Evolutionary conservation across 2,329 filamentous ascomycete genomes (phyloP).

Genomic region (Clonostachys byssicola): DNA sequence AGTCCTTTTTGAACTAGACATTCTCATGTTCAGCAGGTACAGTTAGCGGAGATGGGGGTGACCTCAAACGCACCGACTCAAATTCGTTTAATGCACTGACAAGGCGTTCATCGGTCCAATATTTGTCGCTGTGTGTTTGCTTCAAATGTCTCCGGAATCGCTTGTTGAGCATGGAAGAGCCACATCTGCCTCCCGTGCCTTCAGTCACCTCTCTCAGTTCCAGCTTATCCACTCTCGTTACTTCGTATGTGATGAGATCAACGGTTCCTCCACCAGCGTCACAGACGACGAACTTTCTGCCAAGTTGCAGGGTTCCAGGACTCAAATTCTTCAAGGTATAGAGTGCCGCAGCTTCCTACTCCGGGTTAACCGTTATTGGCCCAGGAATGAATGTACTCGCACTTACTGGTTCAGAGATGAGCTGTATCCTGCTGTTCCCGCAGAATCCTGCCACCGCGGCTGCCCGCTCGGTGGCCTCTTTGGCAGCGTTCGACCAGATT

Average conservation of each 20-base stretch:
- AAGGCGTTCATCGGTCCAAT: constrained; percentile 35
- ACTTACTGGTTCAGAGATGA: constrained; percentile 43
- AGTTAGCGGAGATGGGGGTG: neutral
- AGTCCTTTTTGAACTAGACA: constrained; percentile 31
- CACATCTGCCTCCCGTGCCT: constrained; percentile 44
- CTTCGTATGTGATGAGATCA: constrained; percentile 48
- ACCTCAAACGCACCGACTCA: constrained; percentile 25
- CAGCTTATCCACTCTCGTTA: constrained; percentile 33
- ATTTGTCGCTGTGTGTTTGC: constrained; percentile 33
- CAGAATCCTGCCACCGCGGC: constrained; percentile 31
- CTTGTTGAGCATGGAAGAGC: constrained; percentile 43
- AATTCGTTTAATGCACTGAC: constrained; percentile 35
- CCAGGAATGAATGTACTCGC: neutral
- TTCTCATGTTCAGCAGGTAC: constrained; percentile 29
- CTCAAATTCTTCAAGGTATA: constrained; percentile 40
- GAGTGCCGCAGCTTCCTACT: constrained; percentile 43
- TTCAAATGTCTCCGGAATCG: constrained; percentile 39
- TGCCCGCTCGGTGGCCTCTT: constrained; percentile 39
- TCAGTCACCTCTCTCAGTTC: constrained; percentile 43
- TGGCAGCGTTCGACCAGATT: constrained; percentile 53
- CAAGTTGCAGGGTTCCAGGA: constrained; percentile 31
- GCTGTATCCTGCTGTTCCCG: constrained; percentile 33
- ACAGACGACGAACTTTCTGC: constrained; percentile 46
- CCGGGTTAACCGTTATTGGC: constrained; percentile 6
- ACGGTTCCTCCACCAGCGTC: constrained; percentile 52